Base-by-base conservation (phyloP, 129 eudicot genomes). In the Saussurea involucrata region DNA sequence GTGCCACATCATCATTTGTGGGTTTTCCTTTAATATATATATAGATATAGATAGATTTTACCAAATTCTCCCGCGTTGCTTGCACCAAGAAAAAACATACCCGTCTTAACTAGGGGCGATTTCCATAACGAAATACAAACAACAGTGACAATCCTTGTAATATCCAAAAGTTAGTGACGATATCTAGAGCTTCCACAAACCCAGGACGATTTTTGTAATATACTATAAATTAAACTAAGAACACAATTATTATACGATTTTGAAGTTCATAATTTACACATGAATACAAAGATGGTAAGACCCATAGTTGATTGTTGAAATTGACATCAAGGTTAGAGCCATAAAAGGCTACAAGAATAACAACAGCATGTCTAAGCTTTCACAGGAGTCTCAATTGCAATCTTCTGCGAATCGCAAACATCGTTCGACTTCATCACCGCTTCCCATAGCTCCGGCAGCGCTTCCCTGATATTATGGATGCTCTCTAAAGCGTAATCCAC, bases 401-500 rank as follows among this genome's bases (percentile, higher is more conserved):
- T 73, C 76, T 89, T 69, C 58, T 63, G 83, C 1, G 95, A 64
- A 33, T 76, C 65, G 28, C 31, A 10, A 80, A 87, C 89, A 15
- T 60, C 77, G 22, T 73, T 85, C 0, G 78, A 24, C 20, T 82
- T 88, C 60, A 78, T 82, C 27, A 84, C 80, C 13, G 76, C 76
- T 78, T 91, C 91, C 94, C 93, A 89, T 11, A 95, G 83, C 88
- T 89, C 96, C 0, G 95, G 96, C 77, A 95, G 72, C 21, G 96
- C 97, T 76, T 95, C 97, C 83, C 69, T 86, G 25, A 91, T 88
- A 27, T 92, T 95, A 76, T 95, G 99, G 57, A 95, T 92, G 78
- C 96, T 89, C 90, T 89, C 97, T 46, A 95, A 82, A n/a, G 97
- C 93, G 66, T 85, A 82, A 82, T 92, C 99, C 64, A 85, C 96